phyloP scores from a whole-genome alignment of 2,329 filamentous ascomycete genomes.

The Mycogone perniciosa region DNA sequence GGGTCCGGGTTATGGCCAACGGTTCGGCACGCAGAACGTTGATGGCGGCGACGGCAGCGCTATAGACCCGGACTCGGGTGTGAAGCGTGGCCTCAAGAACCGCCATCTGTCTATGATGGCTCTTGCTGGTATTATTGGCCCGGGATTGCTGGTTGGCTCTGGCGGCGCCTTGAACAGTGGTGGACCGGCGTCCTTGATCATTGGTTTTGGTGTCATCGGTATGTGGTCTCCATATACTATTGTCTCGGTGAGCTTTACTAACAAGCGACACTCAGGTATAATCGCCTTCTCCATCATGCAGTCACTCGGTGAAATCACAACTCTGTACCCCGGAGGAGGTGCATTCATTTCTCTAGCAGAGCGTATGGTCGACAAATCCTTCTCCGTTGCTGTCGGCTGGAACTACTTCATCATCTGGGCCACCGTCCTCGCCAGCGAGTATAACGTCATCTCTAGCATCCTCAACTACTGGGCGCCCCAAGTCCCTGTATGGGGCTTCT shows the following conservation, averaged over 20 bases:
- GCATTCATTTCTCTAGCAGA: slow-evolving; percentile 66
- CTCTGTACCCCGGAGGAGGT: slow-evolving; percentile 63
- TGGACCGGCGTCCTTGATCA: slow-evolving; percentile 64
- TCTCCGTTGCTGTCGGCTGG: slow-evolving; percentile 64
- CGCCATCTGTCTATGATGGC: slow-evolving; percentile 62
- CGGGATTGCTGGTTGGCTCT: slow-evolving; percentile 65
- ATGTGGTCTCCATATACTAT: slow-evolving; percentile 10
- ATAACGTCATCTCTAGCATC: slow-evolving; percentile 62
- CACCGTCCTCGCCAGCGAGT: slow-evolving; percentile 62
- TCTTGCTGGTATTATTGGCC: slow-evolving; percentile 57
- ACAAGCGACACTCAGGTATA: slow-evolving; percentile 33
- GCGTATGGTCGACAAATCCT: slow-evolving; percentile 64
- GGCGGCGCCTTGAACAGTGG: slow-evolving; percentile 62
- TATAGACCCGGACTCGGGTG: slow-evolving; percentile 56
- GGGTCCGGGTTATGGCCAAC: slow-evolving; percentile 9
- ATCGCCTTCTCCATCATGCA: slow-evolving; percentile 65
- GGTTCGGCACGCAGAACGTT: slow-evolving; percentile 10
- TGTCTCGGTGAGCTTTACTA: not conserved
- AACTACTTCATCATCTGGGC: slow-evolving; percentile 66
- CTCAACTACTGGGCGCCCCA: slow-evolving; percentile 59
- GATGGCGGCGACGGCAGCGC: slow-evolving; percentile 30
- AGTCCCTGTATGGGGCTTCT: slow-evolving; percentile 60
- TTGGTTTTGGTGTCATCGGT: slow-evolving; percentile 66
- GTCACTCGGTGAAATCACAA: slow-evolving; percentile 67
- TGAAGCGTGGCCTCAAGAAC: slow-evolving; percentile 64